Evolutionary conservation across 306 rosid species (phyloP).

Genomic region (Cucumis sativus): DNA sequence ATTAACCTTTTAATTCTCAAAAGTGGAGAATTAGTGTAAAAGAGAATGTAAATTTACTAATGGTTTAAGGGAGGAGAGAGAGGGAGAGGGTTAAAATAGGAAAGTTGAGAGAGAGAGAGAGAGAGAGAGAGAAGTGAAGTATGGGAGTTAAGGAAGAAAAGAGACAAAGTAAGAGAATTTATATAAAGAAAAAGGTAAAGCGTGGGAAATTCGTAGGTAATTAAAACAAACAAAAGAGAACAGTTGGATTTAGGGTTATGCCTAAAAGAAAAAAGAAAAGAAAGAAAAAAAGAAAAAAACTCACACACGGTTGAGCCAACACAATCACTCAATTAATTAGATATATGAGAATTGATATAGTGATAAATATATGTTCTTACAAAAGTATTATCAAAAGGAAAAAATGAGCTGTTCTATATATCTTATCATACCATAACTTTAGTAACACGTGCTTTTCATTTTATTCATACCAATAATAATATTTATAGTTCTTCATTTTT

Average conservation of each 20-base stretch:
- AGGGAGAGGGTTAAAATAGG: neutral
- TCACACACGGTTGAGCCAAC: neutral
- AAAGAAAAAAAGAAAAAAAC: too few relatives aligned
- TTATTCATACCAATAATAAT: too few relatives aligned
- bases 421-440: too few relatives aligned
- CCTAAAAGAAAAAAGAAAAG: too few relatives aligned
- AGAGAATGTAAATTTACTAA: too few relatives aligned
- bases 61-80: neutral
- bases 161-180: neutral
- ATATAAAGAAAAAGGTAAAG: neutral
- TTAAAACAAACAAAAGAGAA: neutral
- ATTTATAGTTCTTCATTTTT: too few relatives aligned
- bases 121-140: neutral
- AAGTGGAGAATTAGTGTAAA: too few relatives aligned
- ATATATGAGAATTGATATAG: neutral
- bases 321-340: neutral
- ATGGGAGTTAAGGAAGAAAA: neutral
- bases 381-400: neutral
- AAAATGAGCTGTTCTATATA: neutral
- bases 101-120: too few relatives aligned
- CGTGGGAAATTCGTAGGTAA: conserved; percentile 1
- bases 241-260: neutral
- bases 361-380: neutral
- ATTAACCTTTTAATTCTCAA: too few relatives aligned
- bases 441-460: neutral